Base-by-base conservation (phyloP, 129 eudicot species). In the Tagetes erecta region DNA sequence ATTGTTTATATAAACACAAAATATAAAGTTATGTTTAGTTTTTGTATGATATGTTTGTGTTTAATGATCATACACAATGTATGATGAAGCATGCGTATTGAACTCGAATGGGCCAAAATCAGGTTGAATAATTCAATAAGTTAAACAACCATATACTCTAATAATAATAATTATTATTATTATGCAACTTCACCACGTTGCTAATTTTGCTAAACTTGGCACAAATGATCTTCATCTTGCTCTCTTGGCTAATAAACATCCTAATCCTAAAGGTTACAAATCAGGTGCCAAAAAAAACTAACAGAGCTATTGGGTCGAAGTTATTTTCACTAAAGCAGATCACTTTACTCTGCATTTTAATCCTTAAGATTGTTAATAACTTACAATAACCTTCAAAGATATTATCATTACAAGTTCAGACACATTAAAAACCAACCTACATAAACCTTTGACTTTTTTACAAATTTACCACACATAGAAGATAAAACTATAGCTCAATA, bases 391-490 rank as follows among this genome's bases (percentile, higher is more conserved):
- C 67, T 62, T 62, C 3, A 20, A 57, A 33, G 1, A 60, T 4
- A 36, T 59, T 36, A 62, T 62, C 36, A 44, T 59, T 45, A 35
- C 36, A 45, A 8, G 41, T 44, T 57, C 14, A 53, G 57, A 76
- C 31, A 66, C 38, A 2, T 77, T 68, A 12, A 27, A 69, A 58
- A 51, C 75, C 75, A 68, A 36, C 41, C 42, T 65, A 79, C 14
- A 46, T 36, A 50, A 52, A 31, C 2, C 30, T 78, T 44, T 5
- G 34, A 11, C 41, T 47, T 53, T 14, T 53, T 41, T 72, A 79
- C 78, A 79, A 12, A 65, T 65, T 44, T 79, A 65, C 78, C 74
- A 79, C 69, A 65, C 42, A 51, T 14, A 55, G 20, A 39, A 72
- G 6, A 53, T 51, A 12, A 52, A 10, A 42, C 67, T 39, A 64